Conservation (phyloP, 441 rosid genomes). For the Populus trichocarpa region DNA sequence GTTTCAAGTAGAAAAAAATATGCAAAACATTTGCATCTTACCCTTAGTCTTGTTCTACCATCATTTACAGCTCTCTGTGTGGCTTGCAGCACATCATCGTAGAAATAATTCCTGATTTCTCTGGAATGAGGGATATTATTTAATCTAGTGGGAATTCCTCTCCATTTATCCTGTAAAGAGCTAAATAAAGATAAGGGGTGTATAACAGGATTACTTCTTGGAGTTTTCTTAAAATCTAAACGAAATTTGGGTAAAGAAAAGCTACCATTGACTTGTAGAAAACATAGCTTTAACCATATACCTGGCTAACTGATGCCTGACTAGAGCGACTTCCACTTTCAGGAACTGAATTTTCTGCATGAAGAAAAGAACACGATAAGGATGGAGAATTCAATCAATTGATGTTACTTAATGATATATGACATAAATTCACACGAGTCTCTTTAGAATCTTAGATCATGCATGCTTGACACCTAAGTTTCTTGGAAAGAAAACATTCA, state of each 20-base stretch:
- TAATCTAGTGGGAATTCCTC: slow-evolving; percentile 90
- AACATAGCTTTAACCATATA: slow-evolving; percentile 17
- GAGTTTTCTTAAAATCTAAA: slow-evolving; percentile 3
- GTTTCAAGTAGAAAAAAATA: slow-evolving; percentile 8
- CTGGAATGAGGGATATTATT: slow-evolving; percentile 95
- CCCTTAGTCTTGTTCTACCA: slow-evolving; percentile 79
- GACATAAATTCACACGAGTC: not conserved
- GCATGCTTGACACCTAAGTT: not conserved
- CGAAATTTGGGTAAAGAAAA: not conserved
- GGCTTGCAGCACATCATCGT: slow-evolving; percentile 79
- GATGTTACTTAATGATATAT: not conserved
- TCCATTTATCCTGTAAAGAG: slow-evolving; percentile 70
- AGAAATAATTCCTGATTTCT: slow-evolving; percentile 88
- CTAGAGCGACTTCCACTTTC: slow-evolving; percentile 31
- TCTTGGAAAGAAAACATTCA: not conserved
- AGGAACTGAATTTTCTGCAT: slow-evolving; percentile 33
- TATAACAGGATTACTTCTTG: slow-evolving; percentile 12
- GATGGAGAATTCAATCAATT: not conserved
- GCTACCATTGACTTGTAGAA: not conserved
- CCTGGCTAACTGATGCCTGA: slow-evolving; percentile 47
- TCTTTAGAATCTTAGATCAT: not conserved
- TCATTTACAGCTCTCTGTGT: slow-evolving; percentile 67
- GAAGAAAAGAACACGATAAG: slow-evolving; percentile 9
- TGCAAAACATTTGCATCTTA: slow-evolving; percentile 20
- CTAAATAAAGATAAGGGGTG: slow-evolving; percentile 31